Evolutionary conservation across 1,284 basidiomycete genomes (phyloP).

Genomic region (Ceratobasidium sp.): DNA sequence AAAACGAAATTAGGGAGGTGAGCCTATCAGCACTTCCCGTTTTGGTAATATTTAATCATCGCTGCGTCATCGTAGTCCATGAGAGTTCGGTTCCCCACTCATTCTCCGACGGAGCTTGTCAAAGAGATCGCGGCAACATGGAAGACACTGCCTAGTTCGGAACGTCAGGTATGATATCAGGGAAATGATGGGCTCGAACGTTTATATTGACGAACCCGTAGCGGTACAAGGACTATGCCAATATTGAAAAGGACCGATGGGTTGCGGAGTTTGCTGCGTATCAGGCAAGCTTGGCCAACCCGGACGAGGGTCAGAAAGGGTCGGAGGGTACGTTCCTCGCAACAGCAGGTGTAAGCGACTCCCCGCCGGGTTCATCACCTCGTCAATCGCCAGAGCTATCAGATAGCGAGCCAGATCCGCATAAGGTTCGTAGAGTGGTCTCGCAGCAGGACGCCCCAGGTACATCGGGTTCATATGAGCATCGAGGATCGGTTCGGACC

Average conservation of each 20-base stretch:
- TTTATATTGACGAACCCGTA: not conserved
- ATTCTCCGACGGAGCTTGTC: slow-evolving; percentile 33
- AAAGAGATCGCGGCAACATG: slow-evolving; percentile 38
- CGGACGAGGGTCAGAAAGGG: slow-evolving; percentile 19
- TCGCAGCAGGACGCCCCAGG: slow-evolving; percentile 19
- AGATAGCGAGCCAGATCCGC: slow-evolving; percentile 10
- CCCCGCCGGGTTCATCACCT: slow-evolving; percentile 15
- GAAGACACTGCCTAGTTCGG: slow-evolving; percentile 30
- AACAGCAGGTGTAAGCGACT: slow-evolving; percentile 22
- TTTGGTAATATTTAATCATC: not conserved
- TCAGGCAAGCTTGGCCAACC: slow-evolving; percentile 12
- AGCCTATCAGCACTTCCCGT: not conserved
- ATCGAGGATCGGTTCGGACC: slow-evolving; percentile 11
- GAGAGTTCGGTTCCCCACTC: slow-evolving; percentile 26
- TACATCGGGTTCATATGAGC: slow-evolving; percentile 13
- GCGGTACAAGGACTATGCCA: slow-evolving; percentile 34
- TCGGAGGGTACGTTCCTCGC: slow-evolving; percentile 30
- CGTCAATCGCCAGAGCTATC: slow-evolving; percentile 16
- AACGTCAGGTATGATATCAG: slow-evolving; percentile 31
- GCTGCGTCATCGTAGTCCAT: not conserved
- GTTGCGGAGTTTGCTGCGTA: slow-evolving; percentile 31
- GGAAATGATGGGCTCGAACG: no score
- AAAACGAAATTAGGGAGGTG: slow-evolving; percentile 71
- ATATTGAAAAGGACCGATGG: slow-evolving; percentile 35
- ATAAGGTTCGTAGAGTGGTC: slow-evolving; percentile 5